These are phyloP conservation scores for Penicillium coffeae DNA, from an alignment of 495 filamentous ascomycete genomes.

Conservation along the genomic window DNA sequence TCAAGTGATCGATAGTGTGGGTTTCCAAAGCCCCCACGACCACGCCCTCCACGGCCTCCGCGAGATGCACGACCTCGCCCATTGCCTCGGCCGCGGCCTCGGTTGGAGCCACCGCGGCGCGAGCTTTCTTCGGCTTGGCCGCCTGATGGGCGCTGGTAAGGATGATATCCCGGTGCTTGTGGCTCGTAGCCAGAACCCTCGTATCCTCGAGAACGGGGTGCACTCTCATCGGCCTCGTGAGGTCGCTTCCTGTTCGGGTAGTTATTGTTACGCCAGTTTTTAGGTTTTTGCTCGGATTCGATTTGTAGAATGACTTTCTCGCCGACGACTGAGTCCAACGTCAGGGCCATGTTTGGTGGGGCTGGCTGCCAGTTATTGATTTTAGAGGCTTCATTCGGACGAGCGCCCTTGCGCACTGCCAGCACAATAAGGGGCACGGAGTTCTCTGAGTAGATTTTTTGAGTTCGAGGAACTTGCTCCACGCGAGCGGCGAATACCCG, in stretches of 20 bases:
- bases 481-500: conserved; percentile 83
- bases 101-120: conserved; percentile 11
- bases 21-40: conserved; percentile 43
- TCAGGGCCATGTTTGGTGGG: conserved; percentile 58
- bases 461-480: conserved; percentile 61
- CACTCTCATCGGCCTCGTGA: conserved; percentile 32
- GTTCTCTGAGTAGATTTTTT: conserved; percentile 70
- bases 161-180: conserved; percentile 13
- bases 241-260: conserved; percentile 40
- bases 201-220: conserved; percentile 14
- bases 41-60: conserved; percentile 45
- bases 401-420: conserved; percentile 64
- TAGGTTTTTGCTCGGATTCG: conserved; percentile 52
- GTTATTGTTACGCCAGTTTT: not conserved
- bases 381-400: conserved; percentile 73
- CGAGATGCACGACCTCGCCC: conserved; percentile 37
- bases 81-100: conserved; percentile 24
- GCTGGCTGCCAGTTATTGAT: conserved; percentile 85
- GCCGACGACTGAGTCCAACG: conserved; percentile 75
- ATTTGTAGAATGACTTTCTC: conserved; percentile 82
- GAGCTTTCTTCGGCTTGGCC: not conserved
- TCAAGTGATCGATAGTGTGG: conserved; percentile 37
- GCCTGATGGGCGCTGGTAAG: conserved; percentile 8
- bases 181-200: conserved; percentile 17
- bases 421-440: conserved; percentile 70